Base-by-base conservation (phyloP, 73 alveolate species). In the Paramecium sonneborni region DNA sequence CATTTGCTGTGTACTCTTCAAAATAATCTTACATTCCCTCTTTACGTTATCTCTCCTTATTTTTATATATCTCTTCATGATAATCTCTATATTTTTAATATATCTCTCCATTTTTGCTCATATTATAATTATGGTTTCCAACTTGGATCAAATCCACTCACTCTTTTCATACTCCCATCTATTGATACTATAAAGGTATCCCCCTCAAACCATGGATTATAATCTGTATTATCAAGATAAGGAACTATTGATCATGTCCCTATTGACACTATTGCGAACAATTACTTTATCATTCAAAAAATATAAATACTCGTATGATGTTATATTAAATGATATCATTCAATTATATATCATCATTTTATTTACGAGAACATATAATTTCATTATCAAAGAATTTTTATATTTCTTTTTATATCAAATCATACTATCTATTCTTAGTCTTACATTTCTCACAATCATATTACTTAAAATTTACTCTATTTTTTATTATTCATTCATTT, bases 181-280 rank as follows among this genome's bases (percentile, higher is more conserved):
- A 8, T 28, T 23, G 90, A 57, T 21, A 79, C 76, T 0, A 79
- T 44, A 3, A 41, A 43, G 6, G 90, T 24, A 44, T 79, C 90
- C 5, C 90, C 90, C 10, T 79, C 90, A 38, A 18, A 41, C 90
- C 90, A 79, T 0, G 90, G 90, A 21, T 79, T 24, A 11, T 79
- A 30, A 24, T 79, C 90, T 10, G 90, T 79, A 30, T 79, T 79
- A 15, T 79, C 90, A 26, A 79, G 41, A 18, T 37, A 79, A 15
- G 90, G 90, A 5, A 79, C 26, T 24, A 79, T 39, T 24, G 74
- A 30, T 8, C 21, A 7, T 30, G 90, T 79, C 24, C 84, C 84
- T 3, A 62, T 62, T 26, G 84, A 43, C 44, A 62, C 28, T 9
- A 62, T 62, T 11, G 84, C 84, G 7, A 62, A 15, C 84, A 62